A percentile compares a stretch with the other conserved stretches of the same genome.
Evolutionary conservation across 441 rosid genomes (phyloP).

Genomic region (Omphalea diandra): DNA sequence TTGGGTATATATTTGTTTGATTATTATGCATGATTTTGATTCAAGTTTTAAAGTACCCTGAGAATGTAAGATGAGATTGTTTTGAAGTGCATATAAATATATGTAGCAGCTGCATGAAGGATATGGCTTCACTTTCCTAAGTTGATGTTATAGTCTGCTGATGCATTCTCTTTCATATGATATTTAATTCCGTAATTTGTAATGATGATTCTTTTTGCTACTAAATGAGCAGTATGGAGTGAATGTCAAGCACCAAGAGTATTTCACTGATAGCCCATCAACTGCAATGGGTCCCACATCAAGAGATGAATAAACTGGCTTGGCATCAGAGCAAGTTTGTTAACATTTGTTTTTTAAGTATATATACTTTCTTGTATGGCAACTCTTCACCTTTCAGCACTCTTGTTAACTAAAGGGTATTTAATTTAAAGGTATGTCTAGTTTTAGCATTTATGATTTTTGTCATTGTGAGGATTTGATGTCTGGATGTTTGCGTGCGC

Average conservation of each 20-base stretch:
- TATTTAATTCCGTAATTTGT: not conserved
- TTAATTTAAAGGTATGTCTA: not conserved
- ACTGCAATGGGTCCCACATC: constrained; percentile 75
- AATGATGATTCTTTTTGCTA: constrained; percentile 3
- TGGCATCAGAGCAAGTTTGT: not conserved
- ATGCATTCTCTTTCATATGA: not conserved
- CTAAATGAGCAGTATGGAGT: constrained; percentile 65
- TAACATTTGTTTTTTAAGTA: not conserved
- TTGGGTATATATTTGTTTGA: not conserved
- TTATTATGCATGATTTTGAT: not conserved
- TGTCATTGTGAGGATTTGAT: no score
- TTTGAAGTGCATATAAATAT: not conserved
- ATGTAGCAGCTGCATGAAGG: not conserved
- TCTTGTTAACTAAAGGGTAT: not conserved
- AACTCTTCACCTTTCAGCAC: not conserved
- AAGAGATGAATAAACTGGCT: constrained; percentile 56
- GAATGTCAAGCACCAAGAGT: constrained; percentile 90
- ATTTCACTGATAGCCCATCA: constrained; percentile 89
- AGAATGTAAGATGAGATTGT: not conserved
- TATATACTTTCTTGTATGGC: constrained; percentile 12
- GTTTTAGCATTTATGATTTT: not conserved
- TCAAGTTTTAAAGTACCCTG: not conserved
- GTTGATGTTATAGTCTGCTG: not conserved
- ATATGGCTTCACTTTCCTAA: not conserved
- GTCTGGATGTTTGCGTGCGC: no score